Evolutionary conservation across 768 basidiomycete species (phyloP), one percentile per base, ranked within the genome.

Genomic region (Suillus spraguei): DNA sequence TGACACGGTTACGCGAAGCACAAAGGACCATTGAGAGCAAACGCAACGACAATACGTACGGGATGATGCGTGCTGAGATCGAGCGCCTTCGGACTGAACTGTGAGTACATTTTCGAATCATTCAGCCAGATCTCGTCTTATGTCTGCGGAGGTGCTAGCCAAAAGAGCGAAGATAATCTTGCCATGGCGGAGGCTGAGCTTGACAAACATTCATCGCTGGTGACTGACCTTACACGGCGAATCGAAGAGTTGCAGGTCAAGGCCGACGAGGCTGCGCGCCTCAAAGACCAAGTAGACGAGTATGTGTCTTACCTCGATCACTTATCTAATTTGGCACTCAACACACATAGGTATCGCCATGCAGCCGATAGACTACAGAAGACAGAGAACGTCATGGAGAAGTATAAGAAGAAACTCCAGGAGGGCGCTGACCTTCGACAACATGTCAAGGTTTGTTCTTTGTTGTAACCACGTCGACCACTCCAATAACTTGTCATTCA

Each of bases 341-440:
- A 50, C 39, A 42, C 47, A 33, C 17, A 41, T 64, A 97, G 95
- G 72, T 94, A 94, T 70, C 89, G 90, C 6, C 95, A 98, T 77
- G 91, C 94, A 6, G 91, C 93, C 4, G 97, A 98, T 70, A 92
- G 88, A 67, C 80, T 95, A 47, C 90, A 92, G 69, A 99, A 98
- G 81, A 91, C 89, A 1, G 97, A 99, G 77, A 96, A 96, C 71
- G 95, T 97, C 35, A 93, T 97, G 85, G 95, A 98, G 77, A 99
- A 99, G 76, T 96, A 98, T 77, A 97, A 96, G 80, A 96, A 94
- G 83, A 99, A 99, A 77, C 83, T 99, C 1, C 97, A 98, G 70
- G 97, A 98, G 73, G 87, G 91, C 5, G 94, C 92, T 16, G 94
- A 97, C 66, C 80, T 96, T 22, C 87, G 95, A 33, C 93, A 94